These are phyloP conservation scores for Rubia tinctorum DNA, from an alignment of 305 asterid species.

Conservation along the genomic window DNA sequence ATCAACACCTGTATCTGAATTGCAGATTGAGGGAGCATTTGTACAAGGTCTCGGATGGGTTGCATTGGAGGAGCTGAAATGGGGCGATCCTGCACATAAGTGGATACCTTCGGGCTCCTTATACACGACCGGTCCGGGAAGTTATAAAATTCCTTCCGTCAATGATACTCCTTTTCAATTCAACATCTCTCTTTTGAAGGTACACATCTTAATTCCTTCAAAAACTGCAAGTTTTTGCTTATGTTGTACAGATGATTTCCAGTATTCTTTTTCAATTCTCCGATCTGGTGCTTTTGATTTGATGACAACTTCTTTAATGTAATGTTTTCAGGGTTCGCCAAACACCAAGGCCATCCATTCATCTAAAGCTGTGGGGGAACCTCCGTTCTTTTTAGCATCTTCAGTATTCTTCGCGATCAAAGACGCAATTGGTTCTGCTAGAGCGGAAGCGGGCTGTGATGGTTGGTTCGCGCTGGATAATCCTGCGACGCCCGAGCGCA, in stretches of 20 bases:
- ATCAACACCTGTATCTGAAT: background rate
- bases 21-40: constrained; percentile 94
- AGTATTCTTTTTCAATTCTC: background rate
- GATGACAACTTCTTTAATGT: background rate
- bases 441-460: constrained; percentile 64
- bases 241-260: background rate
- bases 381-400: constrained; percentile 90
- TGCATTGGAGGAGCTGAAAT: constrained; percentile 88
- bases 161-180: constrained; percentile 82
- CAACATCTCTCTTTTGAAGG: constrained; percentile 83
- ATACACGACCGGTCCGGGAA: constrained; percentile 84
- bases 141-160: constrained; percentile 86
- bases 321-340: constrained; percentile 62
- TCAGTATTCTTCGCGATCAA: constrained; percentile 80
- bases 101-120: constrained; percentile 81
- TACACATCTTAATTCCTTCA: constrained; percentile 25
- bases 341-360: constrained; percentile 84
- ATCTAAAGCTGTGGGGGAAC: constrained; percentile 97
- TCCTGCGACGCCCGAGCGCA: constrained; percentile 97
- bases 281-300: too few relatives aligned
- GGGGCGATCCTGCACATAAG: constrained; percentile 92
- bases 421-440: constrained; percentile 77
- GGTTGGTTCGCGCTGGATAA: constrained; percentile 86
- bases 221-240: too few relatives aligned
- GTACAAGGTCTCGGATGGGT: constrained; percentile 97